phyloP scores from a whole-genome alignment of 1,284 basidiomycete genomes.

The Termitomyces sp. region DNA sequence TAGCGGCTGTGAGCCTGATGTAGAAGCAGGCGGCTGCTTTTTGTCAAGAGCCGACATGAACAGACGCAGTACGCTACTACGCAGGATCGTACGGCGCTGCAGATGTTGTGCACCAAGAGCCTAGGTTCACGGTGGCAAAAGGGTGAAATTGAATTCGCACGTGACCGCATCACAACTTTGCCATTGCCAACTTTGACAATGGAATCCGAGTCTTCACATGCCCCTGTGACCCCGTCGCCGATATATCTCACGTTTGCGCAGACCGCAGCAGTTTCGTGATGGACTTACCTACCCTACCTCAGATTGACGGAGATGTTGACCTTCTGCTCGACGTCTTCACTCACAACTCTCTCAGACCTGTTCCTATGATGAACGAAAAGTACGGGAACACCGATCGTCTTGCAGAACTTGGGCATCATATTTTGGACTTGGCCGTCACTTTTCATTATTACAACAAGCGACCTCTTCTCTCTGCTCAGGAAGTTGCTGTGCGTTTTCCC shows the following conservation, averaged over 20 bases:
- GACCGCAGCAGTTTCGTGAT: slow-evolving; percentile 7
- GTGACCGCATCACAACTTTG: slow-evolving; percentile 16
- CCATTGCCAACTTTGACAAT: background rate
- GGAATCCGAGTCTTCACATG: background rate
- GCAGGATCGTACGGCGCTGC: background rate
- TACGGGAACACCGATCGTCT: slow-evolving; percentile 48
- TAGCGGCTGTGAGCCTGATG: slow-evolving; percentile 29
- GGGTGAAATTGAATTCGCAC: slow-evolving; percentile 7
- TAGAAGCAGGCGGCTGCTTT: slow-evolving; percentile 2
- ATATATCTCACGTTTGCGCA: background rate
- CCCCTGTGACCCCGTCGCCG: background rate
- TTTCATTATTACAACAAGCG: slow-evolving; percentile 37
- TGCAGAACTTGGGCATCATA: slow-evolving; percentile 40
- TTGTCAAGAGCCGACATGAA: slow-evolving; percentile 14
- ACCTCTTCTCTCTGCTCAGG: slow-evolving; percentile 34
- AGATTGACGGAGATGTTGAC: slow-evolving; percentile 46
- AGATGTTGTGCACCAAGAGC: background rate
- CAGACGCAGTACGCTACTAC: background rate
- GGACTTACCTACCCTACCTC: slow-evolving; percentile 34
- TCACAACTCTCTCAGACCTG: slow-evolving; percentile 33
- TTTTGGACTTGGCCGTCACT: slow-evolving; percentile 41
- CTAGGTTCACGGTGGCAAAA: background rate
- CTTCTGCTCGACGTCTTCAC: slow-evolving; percentile 49
- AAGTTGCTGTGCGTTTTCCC: slow-evolving; percentile 36
- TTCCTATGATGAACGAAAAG: slow-evolving; percentile 25